Conservation (phyloP, 2,329 filamentous ascomycete genomes). For the Sclerotiophoma versabilis region DNA sequence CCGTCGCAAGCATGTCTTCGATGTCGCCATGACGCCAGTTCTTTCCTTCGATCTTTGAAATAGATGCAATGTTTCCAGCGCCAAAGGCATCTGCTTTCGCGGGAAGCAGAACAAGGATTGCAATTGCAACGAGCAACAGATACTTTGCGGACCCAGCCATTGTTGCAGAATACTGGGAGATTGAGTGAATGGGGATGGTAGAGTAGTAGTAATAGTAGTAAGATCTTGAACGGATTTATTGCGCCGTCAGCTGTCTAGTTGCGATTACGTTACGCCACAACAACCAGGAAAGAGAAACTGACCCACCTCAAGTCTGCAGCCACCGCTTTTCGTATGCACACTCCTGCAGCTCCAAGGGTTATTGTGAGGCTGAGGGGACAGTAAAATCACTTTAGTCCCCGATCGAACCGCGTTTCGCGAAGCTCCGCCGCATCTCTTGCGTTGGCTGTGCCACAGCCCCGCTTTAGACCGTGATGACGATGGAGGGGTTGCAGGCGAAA, state of each 20-base stretch:
- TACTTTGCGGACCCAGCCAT: constrained; percentile 47
- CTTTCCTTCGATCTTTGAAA: constrained; percentile 53
- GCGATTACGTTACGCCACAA: constrained; percentile 17
- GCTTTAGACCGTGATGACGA: constrained; percentile 8
- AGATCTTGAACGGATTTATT: constrained; percentile 4
- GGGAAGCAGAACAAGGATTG: constrained; percentile 47
- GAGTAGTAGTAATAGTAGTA: constrained; percentile 10
- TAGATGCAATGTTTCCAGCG: constrained; percentile 55
- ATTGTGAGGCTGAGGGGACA: constrained; percentile 5
- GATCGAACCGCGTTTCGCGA: not conserved
- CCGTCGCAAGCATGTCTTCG: constrained; percentile 59
- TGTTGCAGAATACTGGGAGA: constrained; percentile 13
- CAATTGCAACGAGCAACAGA: constrained; percentile 46
- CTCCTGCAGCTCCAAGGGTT: not conserved
- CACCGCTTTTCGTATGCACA: not conserved
- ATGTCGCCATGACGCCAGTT: constrained; percentile 63
- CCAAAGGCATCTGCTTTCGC: constrained; percentile 53
- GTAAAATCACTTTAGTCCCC: constrained; percentile 6
- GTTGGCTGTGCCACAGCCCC: constrained; percentile 18
- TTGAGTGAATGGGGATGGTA: constrained; percentile 10
- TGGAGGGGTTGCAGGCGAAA: constrained; percentile 6
- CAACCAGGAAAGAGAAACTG: constrained; percentile 5
- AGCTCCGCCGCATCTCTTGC: constrained; percentile 10
- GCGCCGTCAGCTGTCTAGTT: constrained; percentile 19
- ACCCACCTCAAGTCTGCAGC: constrained; percentile 5